phyloP scores from a whole-genome alignment of 192 early-diverging fungal genomes.

The Cladochytrium replicatum region DNA sequence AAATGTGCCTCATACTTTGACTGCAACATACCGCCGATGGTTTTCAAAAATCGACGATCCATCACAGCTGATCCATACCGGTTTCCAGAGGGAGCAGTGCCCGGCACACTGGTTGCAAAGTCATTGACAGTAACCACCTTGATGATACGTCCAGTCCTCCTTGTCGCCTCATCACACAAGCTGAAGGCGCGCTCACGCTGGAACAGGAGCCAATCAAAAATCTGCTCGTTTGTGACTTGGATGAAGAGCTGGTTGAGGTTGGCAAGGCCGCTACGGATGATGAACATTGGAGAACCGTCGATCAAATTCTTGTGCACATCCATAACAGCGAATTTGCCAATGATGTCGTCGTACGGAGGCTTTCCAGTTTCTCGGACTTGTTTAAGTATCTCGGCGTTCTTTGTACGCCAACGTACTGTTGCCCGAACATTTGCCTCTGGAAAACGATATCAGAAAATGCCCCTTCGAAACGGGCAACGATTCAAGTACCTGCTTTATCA shows the following conservation, averaged over 20 bases:
- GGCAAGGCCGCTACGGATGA: not conserved
- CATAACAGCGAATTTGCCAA: not conserved
- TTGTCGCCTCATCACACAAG: not conserved
- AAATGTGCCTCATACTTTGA: no score
- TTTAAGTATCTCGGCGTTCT: not conserved
- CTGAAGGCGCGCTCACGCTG: not conserved
- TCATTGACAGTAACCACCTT: not conserved
- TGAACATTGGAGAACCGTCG: not conserved
- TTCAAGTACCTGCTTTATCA: not conserved
- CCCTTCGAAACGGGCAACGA: not conserved
- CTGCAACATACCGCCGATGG: no score
- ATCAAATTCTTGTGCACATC: not conserved
- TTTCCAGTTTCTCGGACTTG: not conserved
- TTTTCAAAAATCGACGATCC: no score
- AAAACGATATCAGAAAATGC: not conserved
- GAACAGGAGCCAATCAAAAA: not conserved
- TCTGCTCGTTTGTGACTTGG: not conserved
- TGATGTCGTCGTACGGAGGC: not conserved
- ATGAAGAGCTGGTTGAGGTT: not conserved
- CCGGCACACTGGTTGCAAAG: no score
- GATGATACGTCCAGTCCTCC: not conserved
- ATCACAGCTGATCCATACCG: no score
- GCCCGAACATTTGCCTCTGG: not conserved
- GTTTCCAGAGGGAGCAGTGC: no score
- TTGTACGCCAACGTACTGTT: not conserved